Evolutionary conservation across 495 filamentous ascomycete species (phyloP).

Genomic region (Penicillium lagena): DNA sequence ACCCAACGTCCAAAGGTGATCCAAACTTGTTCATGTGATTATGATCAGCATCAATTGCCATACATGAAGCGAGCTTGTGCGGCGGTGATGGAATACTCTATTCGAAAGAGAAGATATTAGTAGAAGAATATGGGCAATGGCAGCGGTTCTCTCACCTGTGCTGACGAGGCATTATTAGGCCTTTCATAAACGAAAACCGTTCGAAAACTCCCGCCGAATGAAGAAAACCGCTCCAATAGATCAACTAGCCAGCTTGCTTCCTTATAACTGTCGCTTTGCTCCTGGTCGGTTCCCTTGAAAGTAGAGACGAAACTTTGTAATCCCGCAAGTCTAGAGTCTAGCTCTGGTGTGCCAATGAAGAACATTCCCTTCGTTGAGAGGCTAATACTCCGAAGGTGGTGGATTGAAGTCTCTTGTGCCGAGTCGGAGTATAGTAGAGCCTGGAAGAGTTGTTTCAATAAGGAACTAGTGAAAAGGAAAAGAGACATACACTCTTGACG

Average conservation of each 20-base stretch:
- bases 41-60: constrained; percentile 4
- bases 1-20: background rate
- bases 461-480: background rate
- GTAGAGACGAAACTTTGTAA: constrained; percentile 1
- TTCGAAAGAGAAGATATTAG: background rate
- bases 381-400: background rate
- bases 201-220: background rate
- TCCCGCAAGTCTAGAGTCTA: constrained; percentile 3
- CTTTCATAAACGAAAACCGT: constrained; percentile 4
- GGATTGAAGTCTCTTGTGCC: background rate
- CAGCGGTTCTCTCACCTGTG: background rate
- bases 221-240: constrained; percentile 1
- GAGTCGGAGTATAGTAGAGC: constrained; percentile 12
- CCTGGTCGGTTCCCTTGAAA: constrained; percentile 1
- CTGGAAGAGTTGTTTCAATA: background rate
- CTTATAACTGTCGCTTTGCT: constrained; percentile 1
- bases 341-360: constrained; percentile 7
- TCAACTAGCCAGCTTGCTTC: constrained; percentile 6
- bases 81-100: background rate
- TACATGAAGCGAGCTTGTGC: background rate
- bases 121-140: background rate
- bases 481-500: constrained; percentile 20
- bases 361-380: constrained; percentile 2
- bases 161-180: background rate
- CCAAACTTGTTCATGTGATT: constrained; percentile 7